Base-by-base conservation (phyloP, 139 green algal genomes). In the Chlamydomonas sp. region DNA sequence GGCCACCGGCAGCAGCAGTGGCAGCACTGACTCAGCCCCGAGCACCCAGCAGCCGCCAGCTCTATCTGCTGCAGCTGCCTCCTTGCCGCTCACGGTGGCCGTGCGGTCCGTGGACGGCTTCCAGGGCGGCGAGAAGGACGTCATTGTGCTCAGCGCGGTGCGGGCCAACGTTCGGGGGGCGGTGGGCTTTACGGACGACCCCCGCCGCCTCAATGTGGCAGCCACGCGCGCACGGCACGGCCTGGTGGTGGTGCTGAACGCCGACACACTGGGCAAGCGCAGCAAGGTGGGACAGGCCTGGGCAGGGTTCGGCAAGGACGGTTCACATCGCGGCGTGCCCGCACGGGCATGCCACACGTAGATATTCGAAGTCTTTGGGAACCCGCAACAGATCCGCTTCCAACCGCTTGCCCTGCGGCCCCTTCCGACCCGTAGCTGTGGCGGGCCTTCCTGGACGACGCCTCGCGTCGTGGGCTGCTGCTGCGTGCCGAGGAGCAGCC, bases 171-270 rank as follows among this genome's bases (percentile, higher is more conserved):
- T 49, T 1, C 0, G 31, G 5, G 89, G 91, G 20, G 81, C 16
- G 0, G 81, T 99, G 7, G 97, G 97, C 63, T 99, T 99, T 85
- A 90, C 98, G 4, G 74, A 85, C 0, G 97, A 99, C 86, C 68
- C 89, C 5, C 92, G 97, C 2, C 93, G 97, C 20, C 89, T 99
- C 2, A 98, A 98, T 77, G 97, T 99, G 64, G 95, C 96, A 17
- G 92, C 98, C 91, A 98, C 97, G 0, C 90, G 96, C 0, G 91
- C 96, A 1, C 61, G 75, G 1, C 85, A 90, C 5, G 95, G 91
- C 4, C 89, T 99, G 59, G 86, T 98, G 16, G 95, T 98, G 60
- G 88, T 98, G 67, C 7, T 66, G 57, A 57, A 77, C 57, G 80
- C 66, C 1, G 14, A 10, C 14, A 85, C 80, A 5, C 49, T 85